Evolutionary conservation across 192 early-diverging fungal species (phyloP).

Genomic region (Paraglomus brasilianum): DNA sequence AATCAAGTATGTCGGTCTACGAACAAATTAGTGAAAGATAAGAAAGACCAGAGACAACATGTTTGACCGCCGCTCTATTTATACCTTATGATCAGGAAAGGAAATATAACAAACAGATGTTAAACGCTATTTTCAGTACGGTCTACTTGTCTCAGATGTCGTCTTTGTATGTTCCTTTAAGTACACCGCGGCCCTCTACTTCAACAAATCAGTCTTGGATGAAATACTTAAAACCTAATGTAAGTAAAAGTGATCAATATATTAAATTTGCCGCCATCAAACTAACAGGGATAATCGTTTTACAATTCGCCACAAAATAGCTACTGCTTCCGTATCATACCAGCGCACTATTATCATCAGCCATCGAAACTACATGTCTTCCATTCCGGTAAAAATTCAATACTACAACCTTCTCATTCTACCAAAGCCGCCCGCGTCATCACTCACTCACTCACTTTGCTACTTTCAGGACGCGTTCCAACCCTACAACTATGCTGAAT

Average conservation of each 20-base stretch:
- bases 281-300: too few species aligned
- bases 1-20: not conserved
- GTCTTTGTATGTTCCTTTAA: conserved; percentile 52
- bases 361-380: conserved; percentile 47
- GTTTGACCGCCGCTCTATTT: not conserved
- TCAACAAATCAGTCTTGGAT: conserved; percentile 26
- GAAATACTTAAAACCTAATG: conserved; percentile 40
- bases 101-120: conserved; percentile 35
- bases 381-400: conserved; percentile 40
- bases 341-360: conserved; percentile 52
- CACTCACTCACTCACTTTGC: not conserved
- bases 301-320: too few species aligned
- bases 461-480: conserved; percentile 31
- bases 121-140: conserved; percentile 44
- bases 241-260: too few species aligned
- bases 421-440: not conserved
- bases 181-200: conserved; percentile 36
- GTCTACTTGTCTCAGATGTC: conserved; percentile 44
- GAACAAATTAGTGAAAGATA: not conserved
- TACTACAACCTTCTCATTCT: not conserved
- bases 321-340: conserved; percentile 49
- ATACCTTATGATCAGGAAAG: conserved; percentile 23
- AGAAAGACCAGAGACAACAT: not conserved
- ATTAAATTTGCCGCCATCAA: too few species aligned
- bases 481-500: conserved; percentile 35